phyloP scores from a whole-genome alignment of 257 asterid genomes.

The Nicotiana tomentosiformis region DNA sequence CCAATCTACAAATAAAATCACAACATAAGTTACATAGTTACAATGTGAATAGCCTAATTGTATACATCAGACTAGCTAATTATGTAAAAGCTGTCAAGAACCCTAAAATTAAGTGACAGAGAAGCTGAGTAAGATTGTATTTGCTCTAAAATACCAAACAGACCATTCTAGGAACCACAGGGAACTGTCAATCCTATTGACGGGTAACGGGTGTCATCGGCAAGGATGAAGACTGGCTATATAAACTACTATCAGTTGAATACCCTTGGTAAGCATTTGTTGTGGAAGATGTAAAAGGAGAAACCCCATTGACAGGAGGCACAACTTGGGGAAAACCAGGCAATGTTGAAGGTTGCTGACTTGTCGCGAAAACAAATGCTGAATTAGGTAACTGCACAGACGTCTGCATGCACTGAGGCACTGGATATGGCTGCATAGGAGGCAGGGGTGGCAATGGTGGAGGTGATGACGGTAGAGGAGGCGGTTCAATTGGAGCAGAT shows the following conservation, averaged over 20 bases:
- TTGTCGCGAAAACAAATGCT: slow-evolving; percentile 38
- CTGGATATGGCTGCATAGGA: slow-evolving; percentile 61
- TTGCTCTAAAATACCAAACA: not conserved
- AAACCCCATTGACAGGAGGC: slow-evolving; percentile 33
- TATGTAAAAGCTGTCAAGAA: not conserved
- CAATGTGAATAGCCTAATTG: slow-evolving; percentile 14
- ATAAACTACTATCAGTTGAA: slow-evolving; percentile 55
- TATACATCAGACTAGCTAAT: not conserved
- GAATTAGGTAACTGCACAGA: slow-evolving; percentile 37
- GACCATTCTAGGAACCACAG: not conserved
- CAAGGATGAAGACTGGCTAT: slow-evolving; percentile 49
- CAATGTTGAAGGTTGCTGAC: slow-evolving; percentile 33
- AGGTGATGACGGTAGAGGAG: slow-evolving; percentile 81
- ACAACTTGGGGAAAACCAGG: slow-evolving; percentile 32
- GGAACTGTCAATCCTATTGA: slow-evolving; percentile 27
- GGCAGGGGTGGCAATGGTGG: slow-evolving; percentile 65
- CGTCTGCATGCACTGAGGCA: slow-evolving; percentile 52
- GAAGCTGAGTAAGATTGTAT: slow-evolving; percentile 1
- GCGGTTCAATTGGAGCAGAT: slow-evolving; percentile 30
- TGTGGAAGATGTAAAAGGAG: slow-evolving; percentile 28
- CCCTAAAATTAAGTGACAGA: not conserved
- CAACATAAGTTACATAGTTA: slow-evolving; percentile 6
- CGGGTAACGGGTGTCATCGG: slow-evolving; percentile 63
- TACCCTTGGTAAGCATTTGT: slow-evolving; percentile 40
- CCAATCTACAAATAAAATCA: not conserved